These are phyloP conservation scores for Cryptomeria japonica DNA, from an alignment of 75 land plant genomes.

Conservation along the genomic window DNA sequence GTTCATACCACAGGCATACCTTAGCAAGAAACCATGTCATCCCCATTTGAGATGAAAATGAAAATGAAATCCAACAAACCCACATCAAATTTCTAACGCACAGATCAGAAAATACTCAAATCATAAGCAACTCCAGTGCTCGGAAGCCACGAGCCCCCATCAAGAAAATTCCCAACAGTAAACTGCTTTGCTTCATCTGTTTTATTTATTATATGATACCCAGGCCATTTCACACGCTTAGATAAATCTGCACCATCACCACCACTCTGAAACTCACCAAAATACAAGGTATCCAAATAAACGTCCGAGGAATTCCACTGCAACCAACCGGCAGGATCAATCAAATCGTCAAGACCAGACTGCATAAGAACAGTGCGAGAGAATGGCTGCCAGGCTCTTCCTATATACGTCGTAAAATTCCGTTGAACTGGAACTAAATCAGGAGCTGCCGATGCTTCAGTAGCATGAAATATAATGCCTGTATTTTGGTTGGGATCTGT, in stretches of 20 bases:
- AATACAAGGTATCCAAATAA: constrained; percentile 10
- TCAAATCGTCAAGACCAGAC: constrained; percentile 8
- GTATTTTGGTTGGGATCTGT: constrained; percentile 21
- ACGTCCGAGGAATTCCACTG: constrained; percentile 16
- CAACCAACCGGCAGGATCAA: constrained; percentile 34
- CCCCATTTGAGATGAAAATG: no score
- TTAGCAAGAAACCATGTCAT: no score
- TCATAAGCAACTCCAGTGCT: background rate
- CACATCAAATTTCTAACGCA: no score
- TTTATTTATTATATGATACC: constrained; percentile 1
- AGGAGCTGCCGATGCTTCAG: background rate
- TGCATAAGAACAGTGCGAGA: constrained; percentile 24
- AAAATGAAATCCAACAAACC: no score
- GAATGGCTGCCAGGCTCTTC: constrained; percentile 39
- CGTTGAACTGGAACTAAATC: background rate
- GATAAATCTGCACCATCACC: constrained; percentile 33
- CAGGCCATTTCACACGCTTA: constrained; percentile 42
- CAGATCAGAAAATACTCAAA: background rate
- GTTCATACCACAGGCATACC: no score
- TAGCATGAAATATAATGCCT: constrained; percentile 27
- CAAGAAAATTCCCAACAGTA: constrained; percentile 20
- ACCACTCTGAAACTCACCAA: constrained; percentile 37
- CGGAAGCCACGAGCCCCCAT: constrained; percentile 11
- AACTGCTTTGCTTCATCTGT: constrained; percentile 9
- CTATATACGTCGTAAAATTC: constrained; percentile 19